These are phyloP conservation scores for Clarkia xantiana DNA, from an alignment of 345 rosid genomes.

Conservation along the genomic window DNA sequence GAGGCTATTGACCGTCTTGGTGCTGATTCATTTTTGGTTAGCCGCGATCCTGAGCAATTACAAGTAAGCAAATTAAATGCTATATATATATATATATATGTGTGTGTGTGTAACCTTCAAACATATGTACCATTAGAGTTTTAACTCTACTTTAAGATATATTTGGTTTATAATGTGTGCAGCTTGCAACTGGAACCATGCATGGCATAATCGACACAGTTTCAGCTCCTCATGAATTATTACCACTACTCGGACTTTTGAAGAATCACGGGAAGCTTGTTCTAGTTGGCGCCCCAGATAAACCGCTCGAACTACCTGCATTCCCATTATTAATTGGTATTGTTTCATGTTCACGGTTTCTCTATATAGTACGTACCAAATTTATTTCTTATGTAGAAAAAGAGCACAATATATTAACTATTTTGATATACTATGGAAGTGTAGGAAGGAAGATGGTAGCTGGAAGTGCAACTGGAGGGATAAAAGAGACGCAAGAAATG, in stretches of 20 bases:
- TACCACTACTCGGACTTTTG: slow-evolving; percentile 14
- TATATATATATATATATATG: too few relatives aligned
- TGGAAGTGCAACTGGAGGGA: neutral
- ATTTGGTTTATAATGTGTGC: neutral
- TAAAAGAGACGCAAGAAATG: neutral
- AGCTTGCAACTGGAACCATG: slow-evolving; percentile 17
- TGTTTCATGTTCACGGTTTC: neutral
- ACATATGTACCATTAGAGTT: too few relatives aligned
- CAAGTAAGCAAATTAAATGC: too few relatives aligned
- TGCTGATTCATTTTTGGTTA: too few relatives aligned
- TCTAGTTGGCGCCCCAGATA: neutral
- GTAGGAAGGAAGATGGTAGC: slow-evolving; percentile 1
- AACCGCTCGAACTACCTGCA: neutral
- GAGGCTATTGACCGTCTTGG: too few relatives aligned
- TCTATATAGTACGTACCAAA: neutral
- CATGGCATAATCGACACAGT: slow-evolving; percentile 32
- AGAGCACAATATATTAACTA: neutral
- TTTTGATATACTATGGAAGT: neutral
- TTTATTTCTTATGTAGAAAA: too few relatives aligned
- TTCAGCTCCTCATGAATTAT: slow-evolving; percentile 17
- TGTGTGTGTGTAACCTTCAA: too few relatives aligned
- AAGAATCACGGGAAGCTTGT: neutral
- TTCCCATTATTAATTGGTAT: neutral
- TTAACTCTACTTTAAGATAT: too few relatives aligned
- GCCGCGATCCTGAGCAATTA: too few relatives aligned